Percentiles rank a stretch among this genome's conserved stretches.
Evolutionary conservation across 2,329 filamentous ascomycete species (phyloP).

Genomic region (Fusarium chaquense): DNA sequence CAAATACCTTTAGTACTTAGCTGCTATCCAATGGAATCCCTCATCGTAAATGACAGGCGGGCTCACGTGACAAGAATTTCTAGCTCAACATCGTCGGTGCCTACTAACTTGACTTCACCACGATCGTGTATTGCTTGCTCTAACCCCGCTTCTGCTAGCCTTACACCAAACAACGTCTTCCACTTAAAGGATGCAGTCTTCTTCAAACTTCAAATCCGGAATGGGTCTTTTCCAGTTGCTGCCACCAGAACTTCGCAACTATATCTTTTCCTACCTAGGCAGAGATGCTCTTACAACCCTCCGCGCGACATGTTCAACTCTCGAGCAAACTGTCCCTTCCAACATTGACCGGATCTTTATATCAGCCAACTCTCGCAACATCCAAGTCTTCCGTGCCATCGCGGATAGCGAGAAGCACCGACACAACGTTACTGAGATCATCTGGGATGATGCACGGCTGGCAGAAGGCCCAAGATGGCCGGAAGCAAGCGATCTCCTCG

Average conservation of each 20-base stretch:
- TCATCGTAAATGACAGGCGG: neutral
- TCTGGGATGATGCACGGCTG: constrained; percentile 1
- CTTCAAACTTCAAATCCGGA: neutral
- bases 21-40: too few species aligned
- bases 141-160: too few species aligned
- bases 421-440: neutral
- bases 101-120: too few species aligned
- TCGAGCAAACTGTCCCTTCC: neutral
- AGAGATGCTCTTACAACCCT: neutral
- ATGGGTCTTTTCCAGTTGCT: neutral
- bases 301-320: neutral
- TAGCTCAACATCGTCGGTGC: neutral
- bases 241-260: neutral
- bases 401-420: neutral
- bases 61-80: neutral
- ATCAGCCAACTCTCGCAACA: neutral
- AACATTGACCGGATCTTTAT: neutral
- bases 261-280: neutral
- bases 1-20: too few species aligned
- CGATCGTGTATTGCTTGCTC: too few species aligned
- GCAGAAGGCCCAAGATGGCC: neutral
- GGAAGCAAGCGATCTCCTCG: neutral
- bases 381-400: neutral
- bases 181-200: neutral
- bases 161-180: neutral